Base-by-base conservation (phyloP, 495 filamentous ascomycete species). In the Penicillium goetzii region DNA sequence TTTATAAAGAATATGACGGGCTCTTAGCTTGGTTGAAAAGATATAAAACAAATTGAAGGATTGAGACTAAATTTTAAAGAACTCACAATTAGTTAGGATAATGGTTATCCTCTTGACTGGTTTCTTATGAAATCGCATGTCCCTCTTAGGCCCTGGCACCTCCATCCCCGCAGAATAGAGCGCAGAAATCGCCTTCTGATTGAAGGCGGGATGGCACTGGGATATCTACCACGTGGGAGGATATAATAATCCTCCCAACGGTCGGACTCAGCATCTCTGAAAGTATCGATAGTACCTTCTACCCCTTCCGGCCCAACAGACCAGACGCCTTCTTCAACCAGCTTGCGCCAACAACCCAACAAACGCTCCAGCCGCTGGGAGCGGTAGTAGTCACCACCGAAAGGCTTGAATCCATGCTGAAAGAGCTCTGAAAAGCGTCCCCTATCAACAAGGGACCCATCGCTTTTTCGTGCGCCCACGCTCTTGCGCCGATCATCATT, bases 231-330 rank as follows among this genome's bases (percentile, higher is more conserved):
- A 63, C 34, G 61, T 63, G 34, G 61, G 47, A 55, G 56, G 19
- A 63, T 63, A 59, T 59, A 59, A 63, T 59, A 63, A 63, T 63
- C 61, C 61, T 54, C 26, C 61, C 61, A 63, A 33, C 36, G 61
- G 28, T 63, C 62, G 25, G 56, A 34, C 51, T 64, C 62, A 56
- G 62, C 62, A 43, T 64, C 62, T 56, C 26, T 65, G 58, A 65
- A 65, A 57, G 62, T 60, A 65, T 65, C 62, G 17, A 65, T 65
- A 52, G 62, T 65, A 65, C 58, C 62, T 53, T 65, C 52, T 53
- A 65, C 40, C 43, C 62, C 62, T 14, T 65, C 32, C 62, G 62
- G 3, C 26, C 62, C 62, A 60, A 65, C 58, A 65, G 57, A 60
- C 62, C 62, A 65, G 23, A 65, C 62, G 43, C 62, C 58, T 43